Evolutionary conservation across 345 rosid species (phyloP).

Genomic region (Sapria himalayana): DNA sequence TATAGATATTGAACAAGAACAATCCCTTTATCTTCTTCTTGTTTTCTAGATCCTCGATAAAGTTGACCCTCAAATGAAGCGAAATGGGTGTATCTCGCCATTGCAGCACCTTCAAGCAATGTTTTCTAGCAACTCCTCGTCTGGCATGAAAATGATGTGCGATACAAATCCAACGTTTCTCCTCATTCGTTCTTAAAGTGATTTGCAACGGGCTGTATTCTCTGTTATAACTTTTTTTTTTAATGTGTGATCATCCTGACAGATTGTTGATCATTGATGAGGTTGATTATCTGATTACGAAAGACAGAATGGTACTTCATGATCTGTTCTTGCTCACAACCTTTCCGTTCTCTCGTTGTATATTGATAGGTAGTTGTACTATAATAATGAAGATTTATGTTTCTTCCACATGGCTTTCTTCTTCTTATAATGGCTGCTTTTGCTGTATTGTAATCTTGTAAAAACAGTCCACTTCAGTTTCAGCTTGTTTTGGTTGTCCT

Average conservation of each 20-base stretch:
- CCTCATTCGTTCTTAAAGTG: background rate
- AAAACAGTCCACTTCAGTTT: no score
- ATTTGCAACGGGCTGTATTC: no score
- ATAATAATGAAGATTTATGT: no score
- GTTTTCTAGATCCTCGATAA: constrained; percentile 31
- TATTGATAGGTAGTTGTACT: constrained; percentile 77
- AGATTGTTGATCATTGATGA: constrained; percentile 77
- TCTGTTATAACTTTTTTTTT: no score
- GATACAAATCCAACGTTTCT: constrained; percentile 7
- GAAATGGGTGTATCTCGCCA: constrained; percentile 21
- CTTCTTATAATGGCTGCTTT: no score
- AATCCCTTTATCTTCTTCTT: constrained; percentile 14
- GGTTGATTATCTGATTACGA: constrained; percentile 72
- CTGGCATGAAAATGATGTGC: constrained; percentile 49
- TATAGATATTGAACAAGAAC: no score
- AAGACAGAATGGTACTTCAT: constrained; percentile 65
- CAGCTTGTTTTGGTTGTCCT: no score
- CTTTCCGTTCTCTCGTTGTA: constrained; percentile 48
- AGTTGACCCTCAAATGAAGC: constrained; percentile 17
- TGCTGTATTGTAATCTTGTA: no score
- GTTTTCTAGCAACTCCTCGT: constrained; percentile 31
- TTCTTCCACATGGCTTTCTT: no score
- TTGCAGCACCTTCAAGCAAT: constrained; percentile 39
- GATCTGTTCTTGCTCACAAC: constrained; percentile 92
- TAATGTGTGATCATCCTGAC: no score